A percentile compares a stretch with the other conserved stretches of the same genome.
Evolutionary conservation across 1,284 basidiomycete species (phyloP).

Genomic region (Abortiporus biennis): DNA sequence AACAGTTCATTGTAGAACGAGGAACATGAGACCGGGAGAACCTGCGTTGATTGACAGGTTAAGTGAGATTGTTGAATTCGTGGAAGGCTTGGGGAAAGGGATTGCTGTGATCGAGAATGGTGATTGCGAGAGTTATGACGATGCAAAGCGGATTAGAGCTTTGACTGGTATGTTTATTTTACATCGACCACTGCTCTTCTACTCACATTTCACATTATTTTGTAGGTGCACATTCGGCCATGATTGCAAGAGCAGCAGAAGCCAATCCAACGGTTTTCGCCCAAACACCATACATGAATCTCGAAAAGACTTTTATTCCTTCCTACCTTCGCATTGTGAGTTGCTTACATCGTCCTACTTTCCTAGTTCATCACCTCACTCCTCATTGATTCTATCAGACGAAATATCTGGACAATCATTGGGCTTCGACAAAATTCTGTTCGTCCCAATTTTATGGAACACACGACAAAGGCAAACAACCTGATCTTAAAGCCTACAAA

Average conservation of each 20-base stretch:
- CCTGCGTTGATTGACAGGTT: slow-evolving; percentile 77
- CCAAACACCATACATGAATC: slow-evolving; percentile 58
- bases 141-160: slow-evolving; percentile 70
- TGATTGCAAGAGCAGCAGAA: slow-evolving; percentile 96
- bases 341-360: slow-evolving; percentile 7
- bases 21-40: slow-evolving; percentile 87
- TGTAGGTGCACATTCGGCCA: slow-evolving; percentile 82
- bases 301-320: slow-evolving; percentile 70
- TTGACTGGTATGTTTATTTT: slow-evolving; percentile 69
- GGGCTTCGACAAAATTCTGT: slow-evolving; percentile 91
- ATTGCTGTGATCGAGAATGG: slow-evolving; percentile 93
- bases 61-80: slow-evolving; percentile 80
- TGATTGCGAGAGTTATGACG: slow-evolving; percentile 79
- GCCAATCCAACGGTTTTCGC: slow-evolving; percentile 89
- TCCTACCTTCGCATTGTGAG: slow-evolving; percentile 72
- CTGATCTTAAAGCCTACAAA: slow-evolving; percentile 51
- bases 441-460: slow-evolving; percentile 71
- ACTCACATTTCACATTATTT: slow-evolving; percentile 3
- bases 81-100: slow-evolving; percentile 59
- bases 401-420: slow-evolving; percentile 73
- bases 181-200: slow-evolving; percentile 4
- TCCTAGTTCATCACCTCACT: not conserved
- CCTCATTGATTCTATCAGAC: slow-evolving; percentile 28
- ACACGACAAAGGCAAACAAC: slow-evolving; percentile 48
- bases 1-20: slow-evolving; percentile 94